A percentile compares a stretch with the other conserved stretches of the same genome.
These are phyloP conservation scores for Bretschneidera sinensis DNA, from an alignment of 345 rosid species.

Conservation along the genomic window DNA sequence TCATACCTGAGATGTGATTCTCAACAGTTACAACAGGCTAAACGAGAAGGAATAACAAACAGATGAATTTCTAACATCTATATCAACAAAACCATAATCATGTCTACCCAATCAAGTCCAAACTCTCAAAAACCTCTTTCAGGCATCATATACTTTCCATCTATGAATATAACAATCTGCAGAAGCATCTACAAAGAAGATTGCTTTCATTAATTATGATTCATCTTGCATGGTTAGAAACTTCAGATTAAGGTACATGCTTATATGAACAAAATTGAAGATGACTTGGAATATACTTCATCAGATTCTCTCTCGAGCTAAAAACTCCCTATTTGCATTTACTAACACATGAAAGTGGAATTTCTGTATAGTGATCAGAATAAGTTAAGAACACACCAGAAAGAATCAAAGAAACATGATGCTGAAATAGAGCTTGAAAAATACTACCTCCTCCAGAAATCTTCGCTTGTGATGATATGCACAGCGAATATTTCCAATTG, in stretches of 20 bases:
- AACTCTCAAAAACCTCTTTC: constrained; percentile 50
- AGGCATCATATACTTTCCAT: constrained; percentile 52
- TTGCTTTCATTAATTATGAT: constrained; percentile 1
- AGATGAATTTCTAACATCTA: constrained; percentile 7
- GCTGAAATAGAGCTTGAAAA: constrained; percentile 1
- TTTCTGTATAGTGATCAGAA: constrained; percentile 30
- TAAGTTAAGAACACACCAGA: constrained; percentile 17
- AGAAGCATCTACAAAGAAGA: constrained; percentile 1
- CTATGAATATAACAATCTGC: constrained; percentile 56
- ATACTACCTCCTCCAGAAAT: constrained; percentile 46
- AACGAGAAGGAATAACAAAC: background rate
- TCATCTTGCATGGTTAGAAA: background rate
- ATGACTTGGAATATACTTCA: constrained; percentile 28
- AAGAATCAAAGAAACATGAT: background rate
- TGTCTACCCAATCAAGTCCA: constrained; percentile 46
- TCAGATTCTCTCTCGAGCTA: constrained; percentile 53
- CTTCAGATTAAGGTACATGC: background rate
- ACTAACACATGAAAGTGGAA: constrained; percentile 48
- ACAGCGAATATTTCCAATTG: constrained; percentile 46
- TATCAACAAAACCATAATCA: background rate
- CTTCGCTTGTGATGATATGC: constrained; percentile 43
- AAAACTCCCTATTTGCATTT: constrained; percentile 48
- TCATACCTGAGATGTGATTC: constrained; percentile 33
- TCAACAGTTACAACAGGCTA: constrained; percentile 8
- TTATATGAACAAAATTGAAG: background rate